Evolutionary conservation across 2,329 filamentous ascomycete genomes (phyloP).

Genomic region (Setomelanomma holmii): DNA sequence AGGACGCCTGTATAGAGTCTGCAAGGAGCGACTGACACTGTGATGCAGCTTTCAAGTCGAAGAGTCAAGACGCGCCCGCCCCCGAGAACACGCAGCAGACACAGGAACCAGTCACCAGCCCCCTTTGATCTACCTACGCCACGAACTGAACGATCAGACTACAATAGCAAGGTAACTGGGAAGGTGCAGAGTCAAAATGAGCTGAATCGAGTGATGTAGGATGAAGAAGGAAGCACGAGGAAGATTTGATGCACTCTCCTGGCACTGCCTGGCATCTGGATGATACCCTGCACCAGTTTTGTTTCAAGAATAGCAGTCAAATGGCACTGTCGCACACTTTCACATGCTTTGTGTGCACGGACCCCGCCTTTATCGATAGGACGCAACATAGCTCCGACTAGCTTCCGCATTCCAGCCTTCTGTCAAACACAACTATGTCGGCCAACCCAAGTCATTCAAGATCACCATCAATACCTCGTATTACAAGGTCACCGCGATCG

Average conservation of each 20-base stretch:
- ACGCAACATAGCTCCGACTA: constrained; percentile 29
- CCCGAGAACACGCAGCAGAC: constrained; percentile 16
- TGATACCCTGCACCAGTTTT: too few relatives aligned
- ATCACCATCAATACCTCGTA: constrained; percentile 22
- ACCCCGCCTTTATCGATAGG: constrained; percentile 29
- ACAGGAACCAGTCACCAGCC: constrained; percentile 31
- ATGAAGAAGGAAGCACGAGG: too few relatives aligned
- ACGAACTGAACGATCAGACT: too few relatives aligned
- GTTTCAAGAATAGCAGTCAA: neutral
- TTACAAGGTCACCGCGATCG: constrained; percentile 34
- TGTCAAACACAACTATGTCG: constrained; percentile 38
- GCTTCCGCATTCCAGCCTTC: constrained; percentile 23
- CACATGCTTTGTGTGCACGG: constrained; percentile 28
- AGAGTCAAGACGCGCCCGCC: constrained; percentile 41
- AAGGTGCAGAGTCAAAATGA: too few relatives aligned
- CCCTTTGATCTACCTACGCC: too few relatives aligned
- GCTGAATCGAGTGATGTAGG: too few relatives aligned
- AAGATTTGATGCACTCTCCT: too few relatives aligned
- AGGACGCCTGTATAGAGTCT: constrained; percentile 28
- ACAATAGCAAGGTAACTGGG: too few relatives aligned
- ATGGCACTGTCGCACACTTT: neutral
- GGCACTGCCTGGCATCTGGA: too few relatives aligned
- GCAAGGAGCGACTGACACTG: constrained; percentile 15
- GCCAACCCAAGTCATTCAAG: constrained; percentile 25
- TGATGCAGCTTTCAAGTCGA: constrained; percentile 47